Percentiles rank a stretch among this genome's conserved stretches.
These are phyloP conservation scores for Cantharellus anzutake DNA, from an alignment of 768 basidiomycete genomes.

Conservation along the genomic window DNA sequence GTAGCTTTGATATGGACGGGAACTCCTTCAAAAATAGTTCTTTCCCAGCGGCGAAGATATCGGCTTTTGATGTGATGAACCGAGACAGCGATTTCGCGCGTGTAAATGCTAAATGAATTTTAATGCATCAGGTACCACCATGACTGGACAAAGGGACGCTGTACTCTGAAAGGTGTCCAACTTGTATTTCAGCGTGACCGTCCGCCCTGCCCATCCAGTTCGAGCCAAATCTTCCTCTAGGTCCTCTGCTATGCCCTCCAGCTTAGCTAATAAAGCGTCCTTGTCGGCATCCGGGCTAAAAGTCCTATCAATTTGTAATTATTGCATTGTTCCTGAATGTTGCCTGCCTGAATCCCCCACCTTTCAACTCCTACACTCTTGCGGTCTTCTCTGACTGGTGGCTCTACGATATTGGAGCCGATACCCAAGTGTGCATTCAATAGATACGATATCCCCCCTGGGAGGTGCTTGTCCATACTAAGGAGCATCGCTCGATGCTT, in stretches of 20 bases:
- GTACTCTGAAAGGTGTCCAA: conserved; percentile 69
- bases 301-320: conserved; percentile 29
- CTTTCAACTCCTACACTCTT: conserved; percentile 89
- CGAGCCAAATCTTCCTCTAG: conserved; percentile 62
- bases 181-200: conserved; percentile 86
- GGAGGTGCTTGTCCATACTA: conserved; percentile 53
- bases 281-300: conserved; percentile 51
- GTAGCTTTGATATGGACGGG: conserved; percentile 39
- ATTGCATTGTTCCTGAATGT: background rate
- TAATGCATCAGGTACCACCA: background rate
- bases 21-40: conserved; percentile 66
- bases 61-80: conserved; percentile 61
- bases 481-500: conserved; percentile 49
- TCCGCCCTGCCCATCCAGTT: conserved; percentile 73
- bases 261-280: conserved; percentile 48
- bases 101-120: conserved; percentile 37
- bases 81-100: conserved; percentile 63
- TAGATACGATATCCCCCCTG: conserved; percentile 60
- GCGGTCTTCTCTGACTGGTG: conserved; percentile 56
- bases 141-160: background rate
- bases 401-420: conserved; percentile 62
- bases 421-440: conserved; percentile 73
- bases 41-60: conserved; percentile 61
- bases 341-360: conserved; percentile 19
- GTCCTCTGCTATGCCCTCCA: conserved; percentile 65